Evolutionary conservation across 352 stramenopile genomes (phyloP).

Genomic region (Blastocystis sp.): DNA sequence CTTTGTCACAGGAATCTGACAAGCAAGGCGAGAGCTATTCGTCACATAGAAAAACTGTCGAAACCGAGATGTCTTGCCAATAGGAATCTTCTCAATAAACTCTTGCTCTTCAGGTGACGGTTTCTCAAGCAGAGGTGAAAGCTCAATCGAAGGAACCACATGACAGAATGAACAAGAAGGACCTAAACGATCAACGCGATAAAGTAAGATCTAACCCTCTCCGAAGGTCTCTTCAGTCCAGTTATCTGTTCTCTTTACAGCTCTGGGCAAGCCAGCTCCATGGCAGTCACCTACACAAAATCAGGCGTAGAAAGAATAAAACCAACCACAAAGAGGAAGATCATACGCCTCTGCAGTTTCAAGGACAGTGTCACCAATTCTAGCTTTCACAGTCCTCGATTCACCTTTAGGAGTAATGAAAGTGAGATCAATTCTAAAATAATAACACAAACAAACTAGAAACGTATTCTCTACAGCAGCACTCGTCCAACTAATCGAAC

Average conservation of each 20-base stretch:
- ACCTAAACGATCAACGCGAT: neutral
- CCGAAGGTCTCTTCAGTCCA: conserved; percentile 49
- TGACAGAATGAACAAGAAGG: conserved; percentile 57
- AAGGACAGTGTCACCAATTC: conserved; percentile 53
- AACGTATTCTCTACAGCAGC: conserved; percentile 26
- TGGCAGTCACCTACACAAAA: conserved; percentile 55
- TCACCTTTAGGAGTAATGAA: conserved; percentile 52
- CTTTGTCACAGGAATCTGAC: conserved; percentile 44
- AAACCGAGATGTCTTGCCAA: conserved; percentile 41
- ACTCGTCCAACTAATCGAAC: conserved; percentile 41
- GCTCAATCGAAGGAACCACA: conserved; percentile 25
- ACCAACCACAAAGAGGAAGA: conserved; percentile 35
- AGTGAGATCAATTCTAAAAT: conserved; percentile 49
- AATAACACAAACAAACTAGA: neutral
- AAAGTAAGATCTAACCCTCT: neutral
- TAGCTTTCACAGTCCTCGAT: conserved; percentile 50
- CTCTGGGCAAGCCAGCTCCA: conserved; percentile 20
- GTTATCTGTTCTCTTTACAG: conserved; percentile 42
- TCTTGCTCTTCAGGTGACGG: neutral
- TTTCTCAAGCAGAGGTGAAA: neutral
- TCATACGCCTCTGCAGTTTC: conserved; percentile 38
- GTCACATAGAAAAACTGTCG: neutral
- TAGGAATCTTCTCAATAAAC: conserved; percentile 50
- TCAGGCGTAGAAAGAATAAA: neutral
- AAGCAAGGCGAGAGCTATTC: conserved; percentile 54